A percentile compares a stretch with the other conserved stretches of the same genome.
These are phyloP conservation scores for Tripterygium wilfordii DNA, from an alignment of 177 flowering plant species.

Conservation along the genomic window DNA sequence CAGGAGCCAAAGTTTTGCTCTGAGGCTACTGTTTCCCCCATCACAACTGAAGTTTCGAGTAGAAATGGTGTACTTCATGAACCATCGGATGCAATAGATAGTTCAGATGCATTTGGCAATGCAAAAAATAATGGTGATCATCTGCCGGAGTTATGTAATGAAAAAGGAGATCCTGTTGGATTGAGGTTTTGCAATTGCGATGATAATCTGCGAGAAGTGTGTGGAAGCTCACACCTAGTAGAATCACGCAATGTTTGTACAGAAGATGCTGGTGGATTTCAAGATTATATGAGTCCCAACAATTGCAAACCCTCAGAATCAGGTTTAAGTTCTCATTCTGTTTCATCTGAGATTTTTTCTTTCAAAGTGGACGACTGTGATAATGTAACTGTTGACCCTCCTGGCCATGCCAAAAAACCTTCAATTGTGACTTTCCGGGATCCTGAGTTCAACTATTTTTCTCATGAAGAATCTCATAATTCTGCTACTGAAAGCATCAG, in stretches of 20 bases:
- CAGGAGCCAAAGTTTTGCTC: slow-evolving; percentile 21
- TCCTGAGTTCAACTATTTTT: slow-evolving; percentile 19
- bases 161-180: no score
- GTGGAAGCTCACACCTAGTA: slow-evolving; percentile 27
- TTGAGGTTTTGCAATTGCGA: no score
- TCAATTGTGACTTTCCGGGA: slow-evolving; percentile 56
- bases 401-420: slow-evolving; percentile 31
- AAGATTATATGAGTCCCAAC: slow-evolving; percentile 20
- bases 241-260: slow-evolving; percentile 19
- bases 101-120: slow-evolving; percentile 16
- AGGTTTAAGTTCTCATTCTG: slow-evolving; percentile 28
- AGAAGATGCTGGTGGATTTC: slow-evolving; percentile 28
- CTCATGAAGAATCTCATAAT: slow-evolving; percentile 16
- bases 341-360: slow-evolving; percentile 56
- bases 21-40: slow-evolving; percentile 21
- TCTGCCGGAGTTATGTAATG: no score
- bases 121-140: slow-evolving; percentile 11
- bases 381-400: slow-evolving; percentile 22
- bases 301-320: slow-evolving; percentile 49
- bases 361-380: slow-evolving; percentile 26
- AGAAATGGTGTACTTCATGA: slow-evolving; percentile 6
- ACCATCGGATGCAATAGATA: slow-evolving; percentile 6
- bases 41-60: slow-evolving; percentile 14
- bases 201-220: no score
- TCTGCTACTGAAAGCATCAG: slow-evolving; percentile 21